A percentile compares a stretch with the other conserved stretches of the same genome.
phyloP scores from a whole-genome alignment of 352 stramenopile species.

The Pythium utonaiense region DNA sequence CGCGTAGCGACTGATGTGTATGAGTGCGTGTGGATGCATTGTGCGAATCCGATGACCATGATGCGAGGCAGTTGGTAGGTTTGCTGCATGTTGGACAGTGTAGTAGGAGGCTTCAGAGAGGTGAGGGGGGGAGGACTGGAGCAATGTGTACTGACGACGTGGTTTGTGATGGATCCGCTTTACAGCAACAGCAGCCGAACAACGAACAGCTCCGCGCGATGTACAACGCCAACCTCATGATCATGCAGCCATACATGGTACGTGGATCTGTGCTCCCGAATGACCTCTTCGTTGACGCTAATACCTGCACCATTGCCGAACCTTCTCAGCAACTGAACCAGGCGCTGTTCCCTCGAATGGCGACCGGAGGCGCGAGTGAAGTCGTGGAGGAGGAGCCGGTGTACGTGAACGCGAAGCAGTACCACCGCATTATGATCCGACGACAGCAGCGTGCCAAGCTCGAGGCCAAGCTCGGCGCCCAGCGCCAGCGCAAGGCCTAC shows the following conservation, averaged over 20 bases:
- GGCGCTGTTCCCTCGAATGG: slow-evolving; percentile 55
- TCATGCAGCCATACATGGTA: slow-evolving; percentile 83
- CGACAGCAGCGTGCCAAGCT: slow-evolving; percentile 85
- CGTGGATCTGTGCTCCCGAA: no score
- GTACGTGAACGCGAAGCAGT: slow-evolving; percentile 91
- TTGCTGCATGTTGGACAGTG: not conserved
- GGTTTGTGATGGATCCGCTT: not conserved
- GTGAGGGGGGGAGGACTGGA: not conserved
- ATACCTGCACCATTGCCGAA: slow-evolving; percentile 2
- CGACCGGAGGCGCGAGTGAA: slow-evolving; percentile 35
- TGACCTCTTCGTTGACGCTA: slow-evolving; percentile 3
- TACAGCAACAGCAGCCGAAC: slow-evolving; percentile 62
- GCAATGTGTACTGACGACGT: not conserved
- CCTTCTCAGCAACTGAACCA: slow-evolving; percentile 37
- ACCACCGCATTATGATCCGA: slow-evolving; percentile 88
- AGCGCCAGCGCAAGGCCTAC: slow-evolving; percentile 81
- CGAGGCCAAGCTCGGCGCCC: slow-evolving; percentile 77
- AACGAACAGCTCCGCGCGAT: slow-evolving; percentile 80
- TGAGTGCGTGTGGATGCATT: slow-evolving; percentile 8
- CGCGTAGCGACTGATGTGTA: slow-evolving; percentile 1
- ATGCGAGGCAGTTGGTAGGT: slow-evolving; percentile 18
- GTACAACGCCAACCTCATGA: slow-evolving; percentile 77
- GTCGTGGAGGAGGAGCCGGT: slow-evolving; percentile 83
- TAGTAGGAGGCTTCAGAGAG: not conserved
- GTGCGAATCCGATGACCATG: slow-evolving; percentile 20